Base-by-base conservation (phyloP, 2,329 filamentous ascomycete species). In the Fusarium nygamai region DNA sequence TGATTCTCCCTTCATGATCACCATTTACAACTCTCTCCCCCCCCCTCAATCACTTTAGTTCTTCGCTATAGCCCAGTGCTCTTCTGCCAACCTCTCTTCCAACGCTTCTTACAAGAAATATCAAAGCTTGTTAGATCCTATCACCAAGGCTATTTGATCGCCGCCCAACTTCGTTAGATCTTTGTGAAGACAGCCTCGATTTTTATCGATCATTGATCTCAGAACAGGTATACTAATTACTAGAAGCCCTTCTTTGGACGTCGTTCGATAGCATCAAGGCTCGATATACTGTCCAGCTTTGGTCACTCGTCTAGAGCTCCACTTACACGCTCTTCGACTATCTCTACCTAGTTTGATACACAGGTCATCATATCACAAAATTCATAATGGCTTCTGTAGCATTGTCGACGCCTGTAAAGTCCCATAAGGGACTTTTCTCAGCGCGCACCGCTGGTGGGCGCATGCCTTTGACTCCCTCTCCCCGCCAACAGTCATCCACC, bases 401-500 rank as follows among this genome's bases (percentile, higher is more conserved):
- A 82, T 91, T 98, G 84, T 93, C 94, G 80, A 98, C 96, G 71
- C 96, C 96, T 69, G 88, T 96, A 82, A 98, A 98, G 89, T 96
- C 94, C 89, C 96, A 98, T 84, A 92, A 93, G 85, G 94, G 95
- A 69, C 90, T 98, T 80, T 98, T 98, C 87, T 95, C 93, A 77
- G 91, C 94, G 78, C 95, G 95, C 83, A 96, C 95, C 82, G 96
- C 95, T 84, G 95, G 96, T 85, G 95, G 95, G 82, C 94, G 96
- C 72, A 95, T 97, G 88, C 95, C 96, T 78, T 87, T 99, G 81
- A 98, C 96, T 8, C 96, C 96, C 38, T 98, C 96, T 66, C 96
- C 96, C 67, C 91, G 92, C 76, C 91, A 92, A 76, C 90, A 91
- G 74, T 86, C 87, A 39, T 84, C 86, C 38, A 84, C 85, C 53